A percentile compares a stretch with the other conserved stretches of the same genome.
Evolutionary conservation across 2,329 filamentous ascomycete genomes (phyloP).

Genomic region (Pochonia chlamydosporia): DNA sequence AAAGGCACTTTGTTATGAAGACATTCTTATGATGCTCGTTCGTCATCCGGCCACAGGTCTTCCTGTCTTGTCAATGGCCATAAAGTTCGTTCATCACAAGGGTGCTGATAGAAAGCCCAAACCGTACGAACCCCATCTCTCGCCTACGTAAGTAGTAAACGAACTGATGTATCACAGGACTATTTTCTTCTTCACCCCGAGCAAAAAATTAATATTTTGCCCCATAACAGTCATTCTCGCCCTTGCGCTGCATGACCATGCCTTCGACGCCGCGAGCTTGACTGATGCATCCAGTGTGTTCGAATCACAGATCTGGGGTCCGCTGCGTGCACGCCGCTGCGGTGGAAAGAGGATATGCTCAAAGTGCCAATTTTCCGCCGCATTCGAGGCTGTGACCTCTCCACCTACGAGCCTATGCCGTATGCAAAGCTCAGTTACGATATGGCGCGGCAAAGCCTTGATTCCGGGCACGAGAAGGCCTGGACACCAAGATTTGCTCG

Average conservation of each 20-base stretch:
- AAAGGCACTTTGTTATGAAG: constrained; percentile 25
- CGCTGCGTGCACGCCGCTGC: constrained; percentile 14
- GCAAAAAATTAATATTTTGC: constrained; percentile 21
- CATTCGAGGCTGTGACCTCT: constrained; percentile 9
- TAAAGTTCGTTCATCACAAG: constrained; percentile 26
- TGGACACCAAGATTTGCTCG: no score
- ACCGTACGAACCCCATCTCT: constrained; percentile 14
- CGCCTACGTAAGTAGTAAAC: constrained; percentile 5
- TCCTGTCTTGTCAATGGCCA: constrained; percentile 18
- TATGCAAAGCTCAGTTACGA: constrained; percentile 22
- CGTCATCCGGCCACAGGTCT: constrained; percentile 15
- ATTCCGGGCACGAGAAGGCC: constrained; percentile 14
- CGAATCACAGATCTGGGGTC: constrained; percentile 10
- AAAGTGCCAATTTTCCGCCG: constrained; percentile 20
- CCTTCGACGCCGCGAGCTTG: constrained; percentile 18
- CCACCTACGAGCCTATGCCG: constrained; percentile 13
- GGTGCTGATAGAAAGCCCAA: constrained; percentile 21
- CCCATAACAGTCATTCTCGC: constrained; percentile 9
- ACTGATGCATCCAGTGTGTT: constrained; percentile 14
- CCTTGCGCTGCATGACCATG: constrained; percentile 17
- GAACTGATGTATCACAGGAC: no score
- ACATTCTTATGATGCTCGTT: constrained; percentile 23
- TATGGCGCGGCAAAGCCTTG: constrained; percentile 19
- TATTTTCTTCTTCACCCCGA: constrained; percentile 22
- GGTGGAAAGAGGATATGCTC: constrained; percentile 20